A percentile compares a stretch with the other conserved stretches of the same genome.
These are phyloP conservation scores for Populus simonii DNA, from an alignment of 345 rosid genomes.

Conservation along the genomic window DNA sequence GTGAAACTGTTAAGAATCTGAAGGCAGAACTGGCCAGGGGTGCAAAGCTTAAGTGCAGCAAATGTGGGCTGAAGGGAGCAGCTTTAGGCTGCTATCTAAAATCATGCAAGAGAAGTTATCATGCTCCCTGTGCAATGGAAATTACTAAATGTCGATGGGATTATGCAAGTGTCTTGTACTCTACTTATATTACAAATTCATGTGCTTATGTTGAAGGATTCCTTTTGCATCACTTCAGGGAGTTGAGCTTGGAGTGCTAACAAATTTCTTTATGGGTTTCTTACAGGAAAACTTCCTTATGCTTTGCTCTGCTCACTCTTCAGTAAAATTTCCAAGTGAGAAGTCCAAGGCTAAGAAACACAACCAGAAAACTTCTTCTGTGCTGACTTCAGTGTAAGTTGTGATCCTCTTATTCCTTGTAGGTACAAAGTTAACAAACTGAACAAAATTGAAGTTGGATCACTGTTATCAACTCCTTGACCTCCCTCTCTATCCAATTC, in stretches of 20 bases:
- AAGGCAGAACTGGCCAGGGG: constrained; percentile 75
- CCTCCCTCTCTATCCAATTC: neutral
- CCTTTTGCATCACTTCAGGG: neutral
- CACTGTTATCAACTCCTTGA: neutral
- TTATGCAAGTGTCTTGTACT: constrained; percentile 35
- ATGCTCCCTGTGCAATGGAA: constrained; percentile 69
- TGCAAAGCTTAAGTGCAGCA: constrained; percentile 64
- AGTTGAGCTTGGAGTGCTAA: constrained; percentile 2
- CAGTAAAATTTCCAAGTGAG: constrained; percentile 63
- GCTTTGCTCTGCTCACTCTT: constrained; percentile 75
- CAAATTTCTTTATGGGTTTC: constrained; percentile 1
- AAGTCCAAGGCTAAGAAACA: constrained; percentile 34
- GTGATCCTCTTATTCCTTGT: neutral
- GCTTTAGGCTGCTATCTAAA: constrained; percentile 78
- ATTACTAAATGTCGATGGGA: constrained; percentile 76
- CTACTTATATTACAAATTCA: neutral
- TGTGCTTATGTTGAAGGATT: neutral
- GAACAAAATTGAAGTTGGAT: neutral
- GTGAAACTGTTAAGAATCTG: constrained; percentile 59
- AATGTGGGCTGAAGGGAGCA: constrained; percentile 76
- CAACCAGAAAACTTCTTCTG: neutral
- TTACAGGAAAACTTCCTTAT: constrained; percentile 61
- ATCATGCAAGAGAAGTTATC: constrained; percentile 76
- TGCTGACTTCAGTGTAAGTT: constrained; percentile 33
- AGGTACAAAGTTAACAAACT: neutral